phyloP scores from a whole-genome alignment of 805 yeast genomes.

The Candida dajiaensis region DNA sequence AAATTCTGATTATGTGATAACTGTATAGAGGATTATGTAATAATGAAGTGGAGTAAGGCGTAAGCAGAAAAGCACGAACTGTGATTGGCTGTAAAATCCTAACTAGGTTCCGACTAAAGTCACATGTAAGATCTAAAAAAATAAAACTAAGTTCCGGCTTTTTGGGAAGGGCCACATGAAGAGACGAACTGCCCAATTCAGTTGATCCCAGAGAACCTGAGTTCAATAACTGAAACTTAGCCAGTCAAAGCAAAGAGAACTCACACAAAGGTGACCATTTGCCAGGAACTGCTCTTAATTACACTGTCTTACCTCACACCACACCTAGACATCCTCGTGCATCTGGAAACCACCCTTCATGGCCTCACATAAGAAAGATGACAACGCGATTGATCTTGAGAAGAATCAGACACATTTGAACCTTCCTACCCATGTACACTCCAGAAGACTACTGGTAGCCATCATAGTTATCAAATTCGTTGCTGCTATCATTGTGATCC shows the following conservation, averaged over 20 bases:
- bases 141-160: background rate
- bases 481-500: constrained; percentile 6
- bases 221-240: too few species aligned
- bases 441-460: constrained; percentile 8
- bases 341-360: background rate
- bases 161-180: too few species aligned
- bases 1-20: background rate
- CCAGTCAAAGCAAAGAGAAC: too few species aligned
- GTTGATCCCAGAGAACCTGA: background rate
- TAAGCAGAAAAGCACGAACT: constrained; percentile 3
- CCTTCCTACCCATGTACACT: background rate
- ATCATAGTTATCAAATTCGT: constrained; percentile 4
- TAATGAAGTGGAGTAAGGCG: background rate
- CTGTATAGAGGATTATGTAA: background rate
- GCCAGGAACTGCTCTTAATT: background rate
- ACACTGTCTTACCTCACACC: background rate
- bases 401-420: constrained; percentile 8
- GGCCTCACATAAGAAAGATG: background rate
- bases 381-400: constrained; percentile 12
- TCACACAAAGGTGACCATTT: too few species aligned
- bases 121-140: too few species aligned
- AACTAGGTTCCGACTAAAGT: too few species aligned
- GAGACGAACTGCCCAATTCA: background rate
- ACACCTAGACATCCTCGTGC: background rate
- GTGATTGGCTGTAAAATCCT: constrained; percentile 4